Evolutionary conservation across 768 basidiomycete genomes (phyloP).

Genomic region (Tephrocybe sp.): DNA sequence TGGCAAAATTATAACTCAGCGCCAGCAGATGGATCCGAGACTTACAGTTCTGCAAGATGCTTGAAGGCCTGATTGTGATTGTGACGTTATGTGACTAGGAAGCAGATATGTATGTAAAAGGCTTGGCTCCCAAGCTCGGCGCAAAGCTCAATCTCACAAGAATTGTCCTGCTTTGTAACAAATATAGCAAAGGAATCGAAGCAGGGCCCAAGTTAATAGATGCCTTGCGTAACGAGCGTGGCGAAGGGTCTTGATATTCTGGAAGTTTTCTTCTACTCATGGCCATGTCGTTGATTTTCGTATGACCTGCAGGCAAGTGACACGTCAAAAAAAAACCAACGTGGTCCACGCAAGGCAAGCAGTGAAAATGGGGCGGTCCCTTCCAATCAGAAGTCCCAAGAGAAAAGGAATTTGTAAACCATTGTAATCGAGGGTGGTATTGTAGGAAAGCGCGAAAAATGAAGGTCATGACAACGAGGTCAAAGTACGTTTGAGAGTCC

Average conservation of each 20-base stretch:
- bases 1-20: no score
- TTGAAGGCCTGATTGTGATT: no score
- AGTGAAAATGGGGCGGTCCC: neutral
- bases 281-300: no score
- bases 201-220: neutral
- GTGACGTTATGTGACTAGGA: no score
- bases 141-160: no score
- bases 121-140: no score
- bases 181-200: no score
- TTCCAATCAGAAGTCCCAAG: neutral
- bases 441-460: constrained; percentile 1
- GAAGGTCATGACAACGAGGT: constrained; percentile 5
- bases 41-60: no score
- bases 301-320: neutral
- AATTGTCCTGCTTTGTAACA: no score
- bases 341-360: constrained; percentile 1
- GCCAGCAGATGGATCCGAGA: no score
- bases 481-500: constrained; percentile 8
- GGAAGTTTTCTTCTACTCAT: neutral
- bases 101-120: no score
- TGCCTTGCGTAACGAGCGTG: neutral
- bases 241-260: neutral
- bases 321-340: neutral
- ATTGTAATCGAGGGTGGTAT: constrained; percentile 3
- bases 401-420: neutral